Evolutionary conservation across 2,329 filamentous ascomycete genomes (phyloP).

Genomic region (Coniochaeta prunicola): DNA sequence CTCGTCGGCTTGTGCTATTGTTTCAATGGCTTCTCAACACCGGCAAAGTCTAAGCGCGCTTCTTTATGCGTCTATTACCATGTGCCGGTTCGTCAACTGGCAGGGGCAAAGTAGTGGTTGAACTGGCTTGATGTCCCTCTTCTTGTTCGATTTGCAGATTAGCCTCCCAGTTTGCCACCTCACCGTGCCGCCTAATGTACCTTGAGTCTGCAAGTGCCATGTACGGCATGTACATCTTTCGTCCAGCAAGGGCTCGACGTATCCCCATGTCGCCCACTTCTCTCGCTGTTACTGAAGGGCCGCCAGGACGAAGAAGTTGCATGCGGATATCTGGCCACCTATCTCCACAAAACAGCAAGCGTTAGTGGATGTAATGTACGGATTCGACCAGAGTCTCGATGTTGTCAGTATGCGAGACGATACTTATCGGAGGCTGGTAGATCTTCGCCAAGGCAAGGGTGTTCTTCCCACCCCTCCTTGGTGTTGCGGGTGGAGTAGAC

Average conservation of each 20-base stretch:
- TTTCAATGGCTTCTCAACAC: neutral
- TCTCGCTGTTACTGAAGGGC: neutral
- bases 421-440: conserved; percentile 7
- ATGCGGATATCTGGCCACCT: neutral
- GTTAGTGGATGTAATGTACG: neutral
- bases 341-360: neutral
- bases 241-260: neutral
- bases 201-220: neutral
- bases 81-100: neutral
- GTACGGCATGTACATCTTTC: neutral
- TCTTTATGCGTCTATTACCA: neutral
- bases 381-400: neutral
- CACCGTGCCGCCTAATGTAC: conserved; percentile 22
- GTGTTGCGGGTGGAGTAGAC: conserved; percentile 49
- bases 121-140: conserved; percentile 5
- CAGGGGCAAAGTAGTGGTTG: conserved; percentile 7
- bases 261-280: neutral
- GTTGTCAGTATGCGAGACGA: conserved; percentile 2
- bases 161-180: conserved; percentile 36
- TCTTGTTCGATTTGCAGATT: conserved; percentile 28
- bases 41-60: neutral
- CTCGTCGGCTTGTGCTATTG: conserved; percentile 1
- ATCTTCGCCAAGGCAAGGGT: conserved; percentile 30
- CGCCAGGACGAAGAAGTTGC: neutral
- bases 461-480: conserved; percentile 23